Evolutionary conservation across 805 yeast genomes (phyloP).

Genomic region (Myxozyma vanderwaltii): DNA sequence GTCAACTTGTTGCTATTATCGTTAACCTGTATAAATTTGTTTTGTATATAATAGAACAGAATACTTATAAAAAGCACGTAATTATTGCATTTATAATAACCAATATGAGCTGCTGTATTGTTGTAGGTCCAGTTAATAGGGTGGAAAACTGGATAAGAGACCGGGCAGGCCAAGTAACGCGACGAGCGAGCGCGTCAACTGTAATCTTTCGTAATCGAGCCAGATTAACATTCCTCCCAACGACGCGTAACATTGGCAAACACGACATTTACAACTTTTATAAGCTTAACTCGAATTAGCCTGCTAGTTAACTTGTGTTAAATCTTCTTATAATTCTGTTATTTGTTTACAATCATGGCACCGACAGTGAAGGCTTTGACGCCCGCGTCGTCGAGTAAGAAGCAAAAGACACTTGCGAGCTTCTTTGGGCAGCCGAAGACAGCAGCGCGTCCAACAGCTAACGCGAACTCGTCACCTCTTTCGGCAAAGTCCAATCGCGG

Average conservation of each 20-base stretch:
- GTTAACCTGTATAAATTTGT: too few species aligned
- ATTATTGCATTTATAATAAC: too few species aligned
- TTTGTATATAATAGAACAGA: too few species aligned
- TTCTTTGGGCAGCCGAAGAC: conserved; percentile 23
- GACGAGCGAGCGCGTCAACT: too few species aligned
- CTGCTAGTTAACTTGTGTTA: neutral
- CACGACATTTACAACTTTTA: too few species aligned
- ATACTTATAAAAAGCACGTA: too few species aligned
- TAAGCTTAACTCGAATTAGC: neutral
- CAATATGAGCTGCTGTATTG: too few species aligned
- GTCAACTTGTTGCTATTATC: too few species aligned
- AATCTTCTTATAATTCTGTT: neutral
- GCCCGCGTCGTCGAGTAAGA: conserved; percentile 16
- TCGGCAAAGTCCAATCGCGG: neutral
- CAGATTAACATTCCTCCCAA: neutral
- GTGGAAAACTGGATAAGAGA: too few species aligned
- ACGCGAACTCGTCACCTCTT: neutral
- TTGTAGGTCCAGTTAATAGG: too few species aligned
- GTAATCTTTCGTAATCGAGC: neutral
- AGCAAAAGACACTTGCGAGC: conserved; percentile 31
- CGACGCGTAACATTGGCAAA: neutral
- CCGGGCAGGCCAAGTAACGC: too few species aligned
- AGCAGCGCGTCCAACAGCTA: neutral
- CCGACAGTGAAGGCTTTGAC: conserved; percentile 4
- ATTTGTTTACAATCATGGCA: neutral